Percentiles rank a stretch among this genome's conserved stretches.
These are phyloP conservation scores for Myxozyma nipponensis DNA, from an alignment of 805 yeast species.

Conservation along the genomic window DNA sequence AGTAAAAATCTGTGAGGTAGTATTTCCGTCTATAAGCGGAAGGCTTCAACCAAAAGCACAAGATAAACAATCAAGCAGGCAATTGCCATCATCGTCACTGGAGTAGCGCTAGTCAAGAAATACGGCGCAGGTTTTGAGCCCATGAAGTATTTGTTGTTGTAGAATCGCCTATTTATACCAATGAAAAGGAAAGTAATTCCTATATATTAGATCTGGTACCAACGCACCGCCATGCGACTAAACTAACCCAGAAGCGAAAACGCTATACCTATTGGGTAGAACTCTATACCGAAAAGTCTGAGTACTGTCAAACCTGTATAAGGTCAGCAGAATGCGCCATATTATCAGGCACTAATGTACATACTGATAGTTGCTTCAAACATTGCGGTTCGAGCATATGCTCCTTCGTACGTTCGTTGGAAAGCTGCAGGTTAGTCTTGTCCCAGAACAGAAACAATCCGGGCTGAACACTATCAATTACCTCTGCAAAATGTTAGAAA, in stretches of 20 bases:
- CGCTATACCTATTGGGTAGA: slow-evolving; percentile 28
- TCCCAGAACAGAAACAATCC: too few relatives aligned
- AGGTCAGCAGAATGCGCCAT: background rate
- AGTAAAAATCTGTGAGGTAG: too few relatives aligned
- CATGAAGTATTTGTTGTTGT: slow-evolving; percentile 10
- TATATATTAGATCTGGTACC: background rate
- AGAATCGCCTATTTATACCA: slow-evolving; percentile 17
- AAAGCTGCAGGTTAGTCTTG: too few relatives aligned
- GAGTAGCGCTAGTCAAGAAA: slow-evolving; percentile 22
- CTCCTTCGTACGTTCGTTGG: slow-evolving; percentile 82
- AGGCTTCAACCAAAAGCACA: slow-evolving; percentile 21
- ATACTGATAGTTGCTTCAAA: slow-evolving; percentile 58
- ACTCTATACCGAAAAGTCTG: slow-evolving; percentile 24
- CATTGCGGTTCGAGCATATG: slow-evolving; percentile 69
- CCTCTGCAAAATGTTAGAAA: too few relatives aligned
- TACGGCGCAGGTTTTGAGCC: slow-evolving; percentile 13
- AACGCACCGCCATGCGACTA: background rate
- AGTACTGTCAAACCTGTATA: slow-evolving; percentile 22
- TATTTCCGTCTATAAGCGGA: slow-evolving; percentile 13
- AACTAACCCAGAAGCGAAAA: slow-evolving; percentile 21
- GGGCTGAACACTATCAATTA: too few relatives aligned
- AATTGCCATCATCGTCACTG: slow-evolving; percentile 11
- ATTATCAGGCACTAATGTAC: background rate
- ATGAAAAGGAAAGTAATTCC: slow-evolving; percentile 19
- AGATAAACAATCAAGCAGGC: slow-evolving; percentile 9